Base-by-base conservation (phyloP, 208 protist genomes). In the Crithidia sp. region DNA sequence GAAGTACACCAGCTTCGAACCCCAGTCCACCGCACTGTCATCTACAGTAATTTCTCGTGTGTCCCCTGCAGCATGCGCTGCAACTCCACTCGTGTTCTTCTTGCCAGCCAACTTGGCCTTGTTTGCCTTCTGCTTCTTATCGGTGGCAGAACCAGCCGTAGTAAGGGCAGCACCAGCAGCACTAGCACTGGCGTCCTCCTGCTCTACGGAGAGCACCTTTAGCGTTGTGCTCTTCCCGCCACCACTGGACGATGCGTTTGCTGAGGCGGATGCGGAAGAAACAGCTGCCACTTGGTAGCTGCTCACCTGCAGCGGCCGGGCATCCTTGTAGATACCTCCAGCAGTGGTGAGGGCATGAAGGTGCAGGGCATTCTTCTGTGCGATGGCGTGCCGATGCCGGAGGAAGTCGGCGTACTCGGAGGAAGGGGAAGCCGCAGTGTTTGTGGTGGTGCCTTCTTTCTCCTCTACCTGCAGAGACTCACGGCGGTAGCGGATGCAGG, bases 1-100 rank as follows among this genome's bases (percentile, higher is more conserved):
- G 58, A 95, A 92, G 19, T 73, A 49, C 7, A 95, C 79, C 28
- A 83, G 63, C 64, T 91, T 92, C 4, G 87, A 87, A 14, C 87
- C 89, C 41, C 52, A 79, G 17, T 67, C 56, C 54, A 68, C 55
- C 5, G 28, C 12, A 2, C 16, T 47, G 13, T 61, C 37, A 12
- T 4, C 50, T 5, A 49, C 12, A 3, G 17, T 37, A 28, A 28
- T 37, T 69, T 40, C 14, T 59, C 63, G 9, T 28, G 8, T 40
- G 7, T 2, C 28, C 0, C 28, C 28, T 28, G 28, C 28, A 28
- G 28, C 28, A 28, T 28, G 28, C 0, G 40, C 59, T 2, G 41
- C 44, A 9, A 4, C 10, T 28, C 56, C 36, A n/a, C 40, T 16
- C 57, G 44, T 67, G 16, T 75, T 81, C 12, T 40, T 28, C 4